Evolutionary conservation across 1,284 basidiomycete species (phyloP), one percentile per base, ranked within the genome.

Genomic region (Blastosporella zonata): DNA sequence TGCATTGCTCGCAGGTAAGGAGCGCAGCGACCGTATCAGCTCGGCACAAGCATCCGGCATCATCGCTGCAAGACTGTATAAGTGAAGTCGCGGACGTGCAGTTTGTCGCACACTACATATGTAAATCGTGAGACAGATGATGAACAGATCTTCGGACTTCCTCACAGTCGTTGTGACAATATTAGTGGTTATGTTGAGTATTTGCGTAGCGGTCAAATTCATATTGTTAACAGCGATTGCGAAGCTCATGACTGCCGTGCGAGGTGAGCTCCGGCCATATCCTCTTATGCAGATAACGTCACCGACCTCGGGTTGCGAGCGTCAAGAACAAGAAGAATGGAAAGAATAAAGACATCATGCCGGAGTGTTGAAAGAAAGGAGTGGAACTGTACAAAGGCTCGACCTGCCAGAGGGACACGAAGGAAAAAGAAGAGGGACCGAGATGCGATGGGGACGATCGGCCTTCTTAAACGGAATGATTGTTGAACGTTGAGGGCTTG

Each of bases 1-100:
- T 75, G 69, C 85, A 87, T 57, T 82, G 75, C 60, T 87, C 74
- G 65, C 83, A 85, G 18, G 53, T 46, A 1, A 69, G 63, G 46
- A 87, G 64, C 0, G 62, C 55, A 0, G 59, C 43, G 22, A 77
- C 68, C 0, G 75, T 75, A 2, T 54, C 58, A 13, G 61, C 47
- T 21, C 46, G 56, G 69, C 85, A 87, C 17, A 84, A 69, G 61
- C 84, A 87, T 10, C 53, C 48, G 35, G 74, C 62, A 53, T 77
- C 65, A 39, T 66, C 59, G 21, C 57, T 56, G 62, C 79, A 68
- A 47, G 70, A 69, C n/a, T 54, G 49, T 51, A 84, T 69, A 27
- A 58, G 61, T n/a, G 36, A 43, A 21, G 57, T 67, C 1, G 74
- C 72, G 17, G 56, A 47, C 12, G 56, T 57, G 59, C 81, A 82